Evolutionary conservation across 2,329 filamentous ascomycete genomes (phyloP).

Genomic region (Pseudocercospora crystallina): DNA sequence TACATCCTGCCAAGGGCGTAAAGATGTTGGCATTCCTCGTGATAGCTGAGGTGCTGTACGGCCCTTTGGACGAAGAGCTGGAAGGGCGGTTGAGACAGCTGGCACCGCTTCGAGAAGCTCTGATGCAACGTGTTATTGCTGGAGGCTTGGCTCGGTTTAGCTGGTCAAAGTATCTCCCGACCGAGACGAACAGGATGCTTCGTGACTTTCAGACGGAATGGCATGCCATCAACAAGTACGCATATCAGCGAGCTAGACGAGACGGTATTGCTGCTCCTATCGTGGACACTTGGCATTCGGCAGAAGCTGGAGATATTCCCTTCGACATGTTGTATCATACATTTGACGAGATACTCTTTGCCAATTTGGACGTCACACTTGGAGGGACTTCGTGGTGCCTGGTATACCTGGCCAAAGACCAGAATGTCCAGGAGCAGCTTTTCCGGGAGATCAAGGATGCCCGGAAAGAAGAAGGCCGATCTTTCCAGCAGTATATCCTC

Average conservation of each 20-base stretch:
- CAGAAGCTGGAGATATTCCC: slow-evolving; percentile 27
- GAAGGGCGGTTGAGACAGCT: background rate
- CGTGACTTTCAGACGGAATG: background rate
- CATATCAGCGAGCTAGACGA: background rate
- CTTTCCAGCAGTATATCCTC: too few relatives aligned
- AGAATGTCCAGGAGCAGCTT: too few relatives aligned
- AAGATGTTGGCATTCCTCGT: slow-evolving; percentile 8
- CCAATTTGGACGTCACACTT: slow-evolving; percentile 50
- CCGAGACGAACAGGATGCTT: background rate
- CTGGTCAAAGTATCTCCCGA: too few relatives aligned
- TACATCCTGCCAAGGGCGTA: slow-evolving; percentile 4
- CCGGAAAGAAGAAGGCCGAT: too few relatives aligned
- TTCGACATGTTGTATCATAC: slow-evolving; percentile 37
- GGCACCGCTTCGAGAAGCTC: background rate
- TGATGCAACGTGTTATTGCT: too few relatives aligned
- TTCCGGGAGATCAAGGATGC: too few relatives aligned
- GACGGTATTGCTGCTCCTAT: background rate
- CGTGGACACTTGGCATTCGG: slow-evolving; percentile 16
- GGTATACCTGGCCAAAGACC: slow-evolving; percentile 39
- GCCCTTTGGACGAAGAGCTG: background rate
- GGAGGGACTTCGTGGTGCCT: slow-evolving; percentile 47
- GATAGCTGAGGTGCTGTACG: slow-evolving; percentile 5
- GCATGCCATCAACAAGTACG: background rate
- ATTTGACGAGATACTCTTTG: slow-evolving; percentile 49
- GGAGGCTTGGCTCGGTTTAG: too few relatives aligned